These are phyloP conservation scores for Aureobasidium sp. DNA, from an alignment of 2,329 filamentous ascomycete species.

Conservation along the genomic window DNA sequence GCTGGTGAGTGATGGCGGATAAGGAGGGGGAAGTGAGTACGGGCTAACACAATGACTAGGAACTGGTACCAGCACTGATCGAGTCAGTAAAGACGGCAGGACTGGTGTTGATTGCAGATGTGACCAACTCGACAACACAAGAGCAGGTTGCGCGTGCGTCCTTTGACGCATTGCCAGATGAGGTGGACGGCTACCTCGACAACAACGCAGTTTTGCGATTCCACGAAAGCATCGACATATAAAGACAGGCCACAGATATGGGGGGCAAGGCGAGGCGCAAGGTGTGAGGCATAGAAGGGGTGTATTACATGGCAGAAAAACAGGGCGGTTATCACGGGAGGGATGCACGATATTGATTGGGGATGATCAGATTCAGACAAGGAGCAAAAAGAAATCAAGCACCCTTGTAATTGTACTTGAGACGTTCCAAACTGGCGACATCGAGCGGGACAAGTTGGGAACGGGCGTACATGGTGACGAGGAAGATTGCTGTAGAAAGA, in stretches of 20 bases:
- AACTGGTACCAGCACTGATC: slow-evolving; percentile 85
- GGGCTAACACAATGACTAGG: slow-evolving; percentile 44
- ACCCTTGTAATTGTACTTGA: slow-evolving; percentile 61
- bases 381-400: slow-evolving; percentile 37
- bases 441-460: slow-evolving; percentile 61
- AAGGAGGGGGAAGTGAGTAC: background rate
- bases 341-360: background rate
- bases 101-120: slow-evolving; percentile 83
- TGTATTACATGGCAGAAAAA: background rate
- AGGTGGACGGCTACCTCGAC: slow-evolving; percentile 80
- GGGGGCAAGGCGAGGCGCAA: background rate
- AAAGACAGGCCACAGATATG: background rate
- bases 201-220: slow-evolving; percentile 83
- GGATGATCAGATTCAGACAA: background rate
- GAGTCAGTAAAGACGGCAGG: slow-evolving; percentile 93
- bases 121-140: slow-evolving; percentile 38
- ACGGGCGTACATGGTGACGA: slow-evolving; percentile 53
- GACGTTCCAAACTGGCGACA: slow-evolving; percentile 53
- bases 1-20: slow-evolving; percentile 53
- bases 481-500: slow-evolving; percentile 45
- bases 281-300: background rate
- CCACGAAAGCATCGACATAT: slow-evolving; percentile 69
- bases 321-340: background rate
- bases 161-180: slow-evolving; percentile 59
- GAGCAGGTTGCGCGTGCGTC: slow-evolving; percentile 35